Evolutionary conservation across 208 protist genomes (phyloP).

Genomic region (Zelonia costaricensis): DNA sequence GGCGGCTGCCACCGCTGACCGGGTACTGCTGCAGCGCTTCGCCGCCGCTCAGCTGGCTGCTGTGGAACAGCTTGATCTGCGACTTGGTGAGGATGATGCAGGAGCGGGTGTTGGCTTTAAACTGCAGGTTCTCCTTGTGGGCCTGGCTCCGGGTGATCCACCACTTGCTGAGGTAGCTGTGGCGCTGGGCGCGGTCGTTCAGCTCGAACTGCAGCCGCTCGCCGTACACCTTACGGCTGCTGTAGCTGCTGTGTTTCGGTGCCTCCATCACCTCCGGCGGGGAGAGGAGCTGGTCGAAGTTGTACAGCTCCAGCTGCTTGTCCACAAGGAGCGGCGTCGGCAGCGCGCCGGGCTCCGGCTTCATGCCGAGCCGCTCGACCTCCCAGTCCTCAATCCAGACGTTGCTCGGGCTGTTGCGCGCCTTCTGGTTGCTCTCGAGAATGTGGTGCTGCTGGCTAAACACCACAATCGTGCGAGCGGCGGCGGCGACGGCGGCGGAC

Average conservation of each 20-base stretch:
- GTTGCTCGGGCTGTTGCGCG: constrained; percentile 82
- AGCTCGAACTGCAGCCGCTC: constrained; percentile 88
- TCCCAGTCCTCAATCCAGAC: constrained; percentile 92
- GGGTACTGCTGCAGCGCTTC: constrained; percentile 75
- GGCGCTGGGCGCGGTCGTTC: constrained; percentile 84
- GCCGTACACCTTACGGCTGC: constrained; percentile 79
- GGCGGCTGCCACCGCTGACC: constrained; percentile 76
- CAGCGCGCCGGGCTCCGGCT: constrained; percentile 63
- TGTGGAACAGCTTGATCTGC: constrained; percentile 74
- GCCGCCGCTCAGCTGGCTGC: constrained; percentile 74
- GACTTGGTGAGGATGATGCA: constrained; percentile 76
- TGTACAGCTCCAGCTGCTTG: constrained; percentile 87
- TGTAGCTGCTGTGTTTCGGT: constrained; percentile 88
- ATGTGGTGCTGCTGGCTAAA: constrained; percentile 89
- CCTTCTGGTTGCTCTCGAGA: constrained; percentile 87
- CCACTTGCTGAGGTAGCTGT: constrained; percentile 84
- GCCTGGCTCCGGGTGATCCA: constrained; percentile 79
- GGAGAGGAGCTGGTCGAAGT: constrained; percentile 85
- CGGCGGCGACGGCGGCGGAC: constrained; percentile 14
- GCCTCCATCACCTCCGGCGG: constrained; percentile 87
- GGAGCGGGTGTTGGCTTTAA: constrained; percentile 66
- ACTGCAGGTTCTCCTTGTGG: constrained; percentile 80
- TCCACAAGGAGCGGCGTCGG: constrained; percentile 76
- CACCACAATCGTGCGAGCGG: constrained; percentile 67
- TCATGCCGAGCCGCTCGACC: constrained; percentile 61